Conservation (phyloP, 2,329 filamentous ascomycete species). For the Aschersonia sp. region DNA sequence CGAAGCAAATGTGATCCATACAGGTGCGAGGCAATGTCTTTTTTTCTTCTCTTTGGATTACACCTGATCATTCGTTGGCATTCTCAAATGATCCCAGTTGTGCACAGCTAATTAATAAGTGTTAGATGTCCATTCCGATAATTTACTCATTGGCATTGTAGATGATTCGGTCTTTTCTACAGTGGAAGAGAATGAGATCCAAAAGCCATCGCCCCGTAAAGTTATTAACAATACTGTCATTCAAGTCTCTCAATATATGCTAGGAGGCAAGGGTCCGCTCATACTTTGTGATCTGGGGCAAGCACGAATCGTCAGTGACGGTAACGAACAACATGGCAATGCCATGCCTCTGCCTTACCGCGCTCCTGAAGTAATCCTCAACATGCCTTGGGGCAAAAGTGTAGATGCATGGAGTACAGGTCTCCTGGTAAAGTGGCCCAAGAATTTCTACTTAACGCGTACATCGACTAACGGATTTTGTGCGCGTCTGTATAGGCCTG, state of each 20-base stretch:
- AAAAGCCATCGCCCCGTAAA: slow-evolving; percentile 17
- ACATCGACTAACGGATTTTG: too few relatives aligned
- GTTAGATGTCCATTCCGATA: slow-evolving; percentile 20
- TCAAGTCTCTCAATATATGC: slow-evolving; percentile 18
- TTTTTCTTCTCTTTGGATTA: neutral
- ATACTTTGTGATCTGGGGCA: slow-evolving; percentile 20
- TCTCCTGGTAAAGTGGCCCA: too few relatives aligned
- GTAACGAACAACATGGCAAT: slow-evolving; percentile 7
- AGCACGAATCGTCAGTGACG: slow-evolving; percentile 15
- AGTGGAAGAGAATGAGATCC: slow-evolving; percentile 16
- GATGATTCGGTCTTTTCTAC: slow-evolving; percentile 14
- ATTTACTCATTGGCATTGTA: slow-evolving; percentile 18
- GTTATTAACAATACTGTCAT: slow-evolving; percentile 10
- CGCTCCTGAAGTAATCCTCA: slow-evolving; percentile 22
- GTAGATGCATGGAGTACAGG: too few relatives aligned
- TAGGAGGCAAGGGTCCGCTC: slow-evolving; percentile 15
- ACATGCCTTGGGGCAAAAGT: slow-evolving; percentile 14
- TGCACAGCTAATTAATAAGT: slow-evolving; percentile 1
- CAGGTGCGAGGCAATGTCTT: slow-evolving; percentile 7
- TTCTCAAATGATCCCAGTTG: neutral
- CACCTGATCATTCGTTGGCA: neutral
- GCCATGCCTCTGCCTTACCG: slow-evolving; percentile 17
- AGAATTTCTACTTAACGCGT: too few relatives aligned
- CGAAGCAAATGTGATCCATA: slow-evolving; percentile 12
- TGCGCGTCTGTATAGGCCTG: too few relatives aligned